Base-by-base conservation (phyloP, 768 basidiomycete species). In the Termitomyces titanicus region DNA sequence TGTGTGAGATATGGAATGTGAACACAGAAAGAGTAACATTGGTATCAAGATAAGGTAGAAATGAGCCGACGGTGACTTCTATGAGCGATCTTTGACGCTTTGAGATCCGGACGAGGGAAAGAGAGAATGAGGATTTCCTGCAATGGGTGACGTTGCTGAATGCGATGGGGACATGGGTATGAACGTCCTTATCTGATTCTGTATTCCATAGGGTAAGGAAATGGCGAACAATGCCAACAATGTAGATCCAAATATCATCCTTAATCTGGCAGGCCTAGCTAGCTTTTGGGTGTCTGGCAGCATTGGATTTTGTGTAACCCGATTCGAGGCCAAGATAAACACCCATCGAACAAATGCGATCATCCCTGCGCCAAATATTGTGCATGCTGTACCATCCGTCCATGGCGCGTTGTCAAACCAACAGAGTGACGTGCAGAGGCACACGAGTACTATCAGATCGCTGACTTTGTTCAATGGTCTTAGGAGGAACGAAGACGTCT, bases 81-180 rank as follows among this genome's bases (percentile, higher is more conserved):
- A 78, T 66, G 20, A 77, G n/a, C 64, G 3, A 63, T 60, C 29
- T 55, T 56, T 3, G 67, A 56, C 22, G 62, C 63, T 17, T 64
- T 60, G n/a, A 69, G 65, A 57, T 70, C 61, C 1, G 73, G 70
- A 40, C 74, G 70, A 5, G 76, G 76, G 48, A 69, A 72, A 3
- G 75, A 71, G 2, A 78, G 65, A 13, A 76, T 53, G 34, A 78
- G 53, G n/a, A 77, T 72, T 40, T 78, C 72, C 6, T 78, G 65
- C 12, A 72, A 63, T 11, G 75, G n/a, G 69, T 5, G 54, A 52
- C 10, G 56, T 51, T 12, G 56, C 20, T n/a, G 64, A 58, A 3
- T 66, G 68, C 51, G 60, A 58, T 35, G 27, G 52, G 55, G 52
- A 64, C 55, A 55, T 63, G 29, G 50, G 56, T 25, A 50, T 43